Evolutionary conservation across 1,284 basidiomycete genomes (phyloP), one percentile per base, ranked within the genome.

Genomic region (Leccinum fuscescens): DNA sequence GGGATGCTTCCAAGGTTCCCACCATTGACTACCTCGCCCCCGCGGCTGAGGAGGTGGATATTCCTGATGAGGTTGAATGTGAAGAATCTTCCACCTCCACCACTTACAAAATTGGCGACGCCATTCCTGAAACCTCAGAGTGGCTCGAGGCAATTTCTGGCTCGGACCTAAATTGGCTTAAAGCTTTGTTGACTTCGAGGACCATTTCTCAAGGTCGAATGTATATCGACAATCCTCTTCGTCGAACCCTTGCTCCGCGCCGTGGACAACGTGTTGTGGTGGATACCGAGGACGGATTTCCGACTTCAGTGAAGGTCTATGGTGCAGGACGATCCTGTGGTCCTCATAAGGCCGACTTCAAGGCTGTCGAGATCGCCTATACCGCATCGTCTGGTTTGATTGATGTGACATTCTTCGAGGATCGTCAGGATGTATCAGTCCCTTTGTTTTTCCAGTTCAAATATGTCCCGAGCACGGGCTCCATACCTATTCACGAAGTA

Each of bases 81-180:
- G 71, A 79, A 8, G 72, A 80, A 62, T 72, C 73, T 2, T 22
- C 22, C 22, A 22, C 22, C 22, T 22, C 22, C 22, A 22, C 22
- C 22, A 22, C 22, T 22, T 22, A 22, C 22, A 22, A 22, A 22
- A 22, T 22, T 22, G 22, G 22, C 22, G 22, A 22, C 22, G 3
- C 22, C 22, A 22, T 22, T 22, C 22, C 93, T 2, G 74, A 84
- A 15, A 70, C 81, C 1, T 77, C 84, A 1, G 81, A 84, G 39
- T 99, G 96, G 96, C 83, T 98, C 58, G 89, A 94, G 69, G 80
- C 81, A 53, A 82, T 99, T 57, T 93, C 93, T 56, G 96, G 96
- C 24, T 77, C 86, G 50, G 78, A 88, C 63, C 82, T 95, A 63
- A 86, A 80, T 73, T 98, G 96, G 96, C 81, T 96, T 54, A 84